A percentile compares a stretch with the other conserved stretches of the same genome.
Conservation (phyloP, 1,284 basidiomycete species). For the Microstroma glucosiphilum region DNA sequence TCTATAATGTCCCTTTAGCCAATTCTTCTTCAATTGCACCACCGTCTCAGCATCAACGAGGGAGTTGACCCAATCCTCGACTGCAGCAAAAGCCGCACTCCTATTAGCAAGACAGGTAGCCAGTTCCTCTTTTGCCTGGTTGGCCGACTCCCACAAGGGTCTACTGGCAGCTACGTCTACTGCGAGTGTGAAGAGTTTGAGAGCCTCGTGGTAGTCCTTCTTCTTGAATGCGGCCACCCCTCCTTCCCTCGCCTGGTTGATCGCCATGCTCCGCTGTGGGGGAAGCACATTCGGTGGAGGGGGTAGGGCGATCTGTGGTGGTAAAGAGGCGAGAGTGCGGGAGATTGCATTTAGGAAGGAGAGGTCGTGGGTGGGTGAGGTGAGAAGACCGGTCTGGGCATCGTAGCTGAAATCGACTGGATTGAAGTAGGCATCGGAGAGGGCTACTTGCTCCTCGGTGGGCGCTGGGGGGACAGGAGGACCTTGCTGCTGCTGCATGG, state of each 20-base stretch:
- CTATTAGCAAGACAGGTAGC: conserved; percentile 83
- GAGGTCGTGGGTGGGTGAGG: conserved; percentile 34
- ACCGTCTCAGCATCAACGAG: conserved; percentile 87
- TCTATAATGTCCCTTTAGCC: conserved; percentile 93
- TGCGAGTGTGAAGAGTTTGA: conserved; percentile 76
- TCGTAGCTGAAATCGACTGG: conserved; percentile 31
- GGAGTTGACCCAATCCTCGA: conserved; percentile 71
- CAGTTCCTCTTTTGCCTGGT: conserved; percentile 79
- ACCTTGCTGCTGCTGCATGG: neutral
- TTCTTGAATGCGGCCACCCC: conserved; percentile 43
- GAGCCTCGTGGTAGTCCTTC: conserved; percentile 63
- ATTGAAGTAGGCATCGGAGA: conserved; percentile 35
- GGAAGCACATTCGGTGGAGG: conserved; percentile 48
- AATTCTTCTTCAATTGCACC: conserved; percentile 72
- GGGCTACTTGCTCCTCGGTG: conserved; percentile 38
- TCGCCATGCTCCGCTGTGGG: conserved; percentile 38
- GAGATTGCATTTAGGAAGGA: conserved; percentile 47
- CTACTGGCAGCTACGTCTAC: conserved; percentile 73
- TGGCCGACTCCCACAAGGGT: conserved; percentile 80
- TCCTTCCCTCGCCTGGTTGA: conserved; percentile 45
- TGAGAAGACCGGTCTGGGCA: conserved; percentile 20
- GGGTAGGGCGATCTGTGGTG: conserved; percentile 43
- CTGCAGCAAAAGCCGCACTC: conserved; percentile 73
- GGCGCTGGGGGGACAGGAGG: conserved; percentile 26
- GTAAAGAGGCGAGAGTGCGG: conserved; percentile 36